Percentiles rank a stretch among this genome's conserved stretches.
Evolutionary conservation across 768 basidiomycete genomes (phyloP).

Genomic region (Mycena floridula): DNA sequence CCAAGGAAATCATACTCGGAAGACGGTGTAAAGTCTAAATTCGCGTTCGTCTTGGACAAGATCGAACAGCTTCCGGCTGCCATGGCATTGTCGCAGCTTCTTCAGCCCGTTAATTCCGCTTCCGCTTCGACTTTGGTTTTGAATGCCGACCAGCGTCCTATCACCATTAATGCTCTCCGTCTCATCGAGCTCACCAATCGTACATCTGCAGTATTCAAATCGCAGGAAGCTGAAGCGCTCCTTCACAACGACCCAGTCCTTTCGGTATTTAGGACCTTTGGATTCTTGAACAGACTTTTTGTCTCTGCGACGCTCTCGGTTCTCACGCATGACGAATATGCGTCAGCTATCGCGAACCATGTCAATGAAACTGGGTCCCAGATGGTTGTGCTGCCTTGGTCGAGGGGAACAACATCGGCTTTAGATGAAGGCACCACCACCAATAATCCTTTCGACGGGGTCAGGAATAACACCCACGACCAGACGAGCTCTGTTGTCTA

Average conservation of each 20-base stretch:
- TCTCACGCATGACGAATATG: slow-evolving; percentile 69
- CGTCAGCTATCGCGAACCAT: slow-evolving; percentile 57
- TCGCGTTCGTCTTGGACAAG: slow-evolving; percentile 73
- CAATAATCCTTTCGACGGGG: slow-evolving; percentile 67
- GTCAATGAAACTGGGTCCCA: slow-evolving; percentile 53
- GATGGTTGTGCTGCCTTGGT: slow-evolving; percentile 85
- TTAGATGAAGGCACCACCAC: slow-evolving; percentile 22
- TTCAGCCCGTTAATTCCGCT: slow-evolving; percentile 32
- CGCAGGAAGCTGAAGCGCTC: slow-evolving; percentile 66
- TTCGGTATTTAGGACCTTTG: slow-evolving; percentile 74
- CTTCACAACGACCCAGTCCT: slow-evolving; percentile 67
- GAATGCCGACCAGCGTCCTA: slow-evolving; percentile 12
- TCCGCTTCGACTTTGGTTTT: slow-evolving; percentile 24
- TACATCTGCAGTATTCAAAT: slow-evolving; percentile 81
- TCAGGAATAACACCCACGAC: slow-evolving; percentile 43
- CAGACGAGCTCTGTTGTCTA: slow-evolving; percentile 53
- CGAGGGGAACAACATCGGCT: slow-evolving; percentile 28
- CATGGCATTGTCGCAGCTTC: slow-evolving; percentile 76
- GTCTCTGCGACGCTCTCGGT: slow-evolving; percentile 71
- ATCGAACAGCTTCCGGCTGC: slow-evolving; percentile 76
- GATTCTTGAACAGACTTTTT: slow-evolving; percentile 56
- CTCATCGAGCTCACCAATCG: slow-evolving; percentile 87
- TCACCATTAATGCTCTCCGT: slow-evolving; percentile 65
- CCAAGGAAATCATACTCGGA: slow-evolving; percentile 14
- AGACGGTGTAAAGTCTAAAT: slow-evolving; percentile 46